Conservation (phyloP, 768 basidiomycete genomes). For the Tylopilus sp. region DNA sequence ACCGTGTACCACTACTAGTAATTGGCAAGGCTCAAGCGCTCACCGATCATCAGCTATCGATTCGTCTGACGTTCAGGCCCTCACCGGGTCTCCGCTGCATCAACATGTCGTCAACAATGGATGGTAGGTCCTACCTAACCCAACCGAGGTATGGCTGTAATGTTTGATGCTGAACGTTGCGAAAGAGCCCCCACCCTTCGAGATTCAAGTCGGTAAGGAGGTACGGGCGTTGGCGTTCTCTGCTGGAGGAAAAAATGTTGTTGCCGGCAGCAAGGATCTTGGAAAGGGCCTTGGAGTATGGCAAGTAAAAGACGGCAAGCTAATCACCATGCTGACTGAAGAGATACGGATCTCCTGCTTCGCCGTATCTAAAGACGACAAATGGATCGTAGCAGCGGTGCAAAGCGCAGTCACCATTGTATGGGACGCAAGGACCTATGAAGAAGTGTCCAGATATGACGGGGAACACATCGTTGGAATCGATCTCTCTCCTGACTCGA, state of each 20-base stretch:
- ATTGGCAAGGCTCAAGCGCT: no score
- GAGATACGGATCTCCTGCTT: not conserved
- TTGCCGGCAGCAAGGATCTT: not conserved
- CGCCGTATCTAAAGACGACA: slow-evolving; percentile 2
- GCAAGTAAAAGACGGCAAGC: not conserved
- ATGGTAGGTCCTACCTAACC: no score
- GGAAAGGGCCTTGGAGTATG: not conserved
- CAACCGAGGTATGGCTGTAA: no score
- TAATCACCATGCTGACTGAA: not conserved
- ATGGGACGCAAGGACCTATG: not conserved
- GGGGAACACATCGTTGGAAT: no score
- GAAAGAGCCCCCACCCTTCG: not conserved
- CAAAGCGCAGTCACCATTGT: not conserved
- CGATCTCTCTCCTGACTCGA: not conserved
- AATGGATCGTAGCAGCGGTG: not conserved
- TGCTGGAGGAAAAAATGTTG: not conserved
- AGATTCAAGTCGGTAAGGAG: not conserved
- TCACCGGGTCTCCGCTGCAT: no score
- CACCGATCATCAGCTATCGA: no score
- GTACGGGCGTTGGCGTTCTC: not conserved
- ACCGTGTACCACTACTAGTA: no score
- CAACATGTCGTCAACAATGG: no score
- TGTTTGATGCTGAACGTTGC: not conserved
- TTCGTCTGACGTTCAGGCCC: no score
- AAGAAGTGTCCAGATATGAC: no score